phyloP scores from a whole-genome alignment of 2,329 filamentous ascomycete species.

The Amphichorda felina region DNA sequence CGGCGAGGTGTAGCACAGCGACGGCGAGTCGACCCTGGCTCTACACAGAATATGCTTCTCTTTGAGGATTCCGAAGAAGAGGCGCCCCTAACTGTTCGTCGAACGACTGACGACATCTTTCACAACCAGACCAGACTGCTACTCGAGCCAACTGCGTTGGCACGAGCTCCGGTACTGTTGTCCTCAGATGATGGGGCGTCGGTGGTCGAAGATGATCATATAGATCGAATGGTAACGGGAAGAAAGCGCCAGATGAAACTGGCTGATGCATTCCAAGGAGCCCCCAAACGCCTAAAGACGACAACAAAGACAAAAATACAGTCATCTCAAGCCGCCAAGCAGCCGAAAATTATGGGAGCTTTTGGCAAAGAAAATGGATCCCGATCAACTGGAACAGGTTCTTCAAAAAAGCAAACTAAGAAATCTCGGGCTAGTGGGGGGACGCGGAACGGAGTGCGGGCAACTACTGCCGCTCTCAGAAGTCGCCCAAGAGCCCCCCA shows the following conservation, averaged over 20 bases:
- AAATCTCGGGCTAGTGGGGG: conserved; percentile 5
- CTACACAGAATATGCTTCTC: conserved; percentile 15
- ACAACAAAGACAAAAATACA: conserved; percentile 9
- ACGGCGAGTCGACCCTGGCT: conserved; percentile 10
- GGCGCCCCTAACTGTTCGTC: conserved; percentile 4
- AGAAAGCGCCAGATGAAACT: conserved; percentile 25
- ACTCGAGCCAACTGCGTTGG: conserved; percentile 5
- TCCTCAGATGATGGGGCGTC: conserved; percentile 19
- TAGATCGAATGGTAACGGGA: conserved; percentile 37
- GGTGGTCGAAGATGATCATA: conserved; percentile 35
- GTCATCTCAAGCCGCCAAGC: conserved; percentile 9
- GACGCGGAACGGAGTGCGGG: conserved; percentile 2
- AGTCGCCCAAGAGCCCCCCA: conserved; percentile 22
- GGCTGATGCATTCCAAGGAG: conserved; percentile 11
- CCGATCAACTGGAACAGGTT: neutral
- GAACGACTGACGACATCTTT: conserved; percentile 11
- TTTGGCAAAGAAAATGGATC: conserved; percentile 5
- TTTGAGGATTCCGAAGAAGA: conserved; percentile 36
- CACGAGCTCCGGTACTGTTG: conserved; percentile 1
- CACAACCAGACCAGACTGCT: conserved; percentile 14
- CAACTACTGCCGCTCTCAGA: neutral
- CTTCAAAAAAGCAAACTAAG: neutral
- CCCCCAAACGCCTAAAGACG: conserved; percentile 13
- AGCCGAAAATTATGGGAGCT: conserved; percentile 19
- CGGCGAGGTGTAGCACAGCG: conserved; percentile 37